Evolutionary conservation across 1,139 yeast species (phyloP), one percentile per base, ranked within the genome.

Genomic region (Zygosaccharomyces sapae): DNA sequence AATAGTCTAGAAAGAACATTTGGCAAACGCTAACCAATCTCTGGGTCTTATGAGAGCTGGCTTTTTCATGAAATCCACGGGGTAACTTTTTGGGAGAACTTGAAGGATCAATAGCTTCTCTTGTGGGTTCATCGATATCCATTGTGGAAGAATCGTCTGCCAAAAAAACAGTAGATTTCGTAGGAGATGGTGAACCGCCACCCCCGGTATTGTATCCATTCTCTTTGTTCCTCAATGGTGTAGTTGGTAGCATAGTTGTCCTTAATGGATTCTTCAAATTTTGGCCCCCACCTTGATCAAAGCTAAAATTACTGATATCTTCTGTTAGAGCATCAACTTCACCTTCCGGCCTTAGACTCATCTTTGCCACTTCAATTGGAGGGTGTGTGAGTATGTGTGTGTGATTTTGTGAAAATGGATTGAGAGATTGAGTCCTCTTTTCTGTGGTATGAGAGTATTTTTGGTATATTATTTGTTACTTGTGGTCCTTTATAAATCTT

Each of bases 1-100:
- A 94, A 68, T 90, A 89, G 66, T 94, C 98, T 53, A 94, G 74
- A 61, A 94, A 92, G 70, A 86, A 86, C 70, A 81, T 74, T 56
- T 81, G 86, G 44, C 76, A 71, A 19, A 92, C 97, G 50, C 89
- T 86, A 3, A 94, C 95, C 53, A 88, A 72, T 51, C 99, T 75
- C 63, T 85, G 86, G 5, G 95, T 88, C 61, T 87, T 88, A 39
- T 86, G 83, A 41, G 80, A 77, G 52, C 81, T 78, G 9, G 89
- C 83, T 61, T 79, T 81, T 47, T 71, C 70, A 55, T 75, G 72
- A 59, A 81, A 80, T 31, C 79, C 84, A 39, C 71, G 71, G 43
- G 76, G 77, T 40, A 74, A 61, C 51, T 72, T 68, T 45, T 66
- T 62, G 2, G 71, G 71, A 13, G 73, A 66, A 33, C 56, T 56